Evolutionary conservation across 805 yeast genomes (phyloP).

Genomic region (Hanseniaspora lindneri): DNA sequence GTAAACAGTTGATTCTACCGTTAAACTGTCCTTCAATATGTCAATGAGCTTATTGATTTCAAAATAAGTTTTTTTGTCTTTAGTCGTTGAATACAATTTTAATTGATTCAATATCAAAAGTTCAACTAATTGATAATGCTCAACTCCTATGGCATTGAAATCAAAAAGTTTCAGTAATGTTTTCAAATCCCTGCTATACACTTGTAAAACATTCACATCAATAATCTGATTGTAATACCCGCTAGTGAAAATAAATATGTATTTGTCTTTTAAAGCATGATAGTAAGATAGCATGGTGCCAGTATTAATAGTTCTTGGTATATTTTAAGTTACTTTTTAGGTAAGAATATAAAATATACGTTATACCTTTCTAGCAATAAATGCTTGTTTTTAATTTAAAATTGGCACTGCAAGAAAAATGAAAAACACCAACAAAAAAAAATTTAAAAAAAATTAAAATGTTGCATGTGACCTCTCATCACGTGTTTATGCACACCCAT

Average conservation of each 20-base stretch:
- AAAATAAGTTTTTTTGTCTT: background rate
- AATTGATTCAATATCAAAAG: slow-evolving; percentile 49
- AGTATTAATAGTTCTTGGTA: no score
- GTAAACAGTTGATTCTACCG: slow-evolving; percentile 32
- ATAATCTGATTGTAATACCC: slow-evolving; percentile 35
- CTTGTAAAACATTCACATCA: background rate
- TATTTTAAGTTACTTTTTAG: no score
- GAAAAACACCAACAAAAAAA: no score
- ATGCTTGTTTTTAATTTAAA: no score
- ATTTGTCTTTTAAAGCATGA: slow-evolving; percentile 31
- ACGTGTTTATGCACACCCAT: no score
- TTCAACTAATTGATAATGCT: slow-evolving; percentile 52
- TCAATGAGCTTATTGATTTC: slow-evolving; percentile 7
- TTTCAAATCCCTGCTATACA: slow-evolving; percentile 1
- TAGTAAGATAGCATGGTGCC: background rate
- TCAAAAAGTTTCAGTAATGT: slow-evolving; percentile 6
- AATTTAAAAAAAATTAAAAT: no score
- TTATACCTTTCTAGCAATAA: no score
- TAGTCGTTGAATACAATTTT: slow-evolving; percentile 1
- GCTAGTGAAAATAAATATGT: slow-evolving; percentile 39
- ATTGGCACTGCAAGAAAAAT: no score
- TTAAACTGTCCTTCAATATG: slow-evolving; percentile 55
- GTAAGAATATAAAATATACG: no score
- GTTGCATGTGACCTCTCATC: no score
- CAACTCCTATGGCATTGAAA: slow-evolving; percentile 21